A percentile compares a stretch with the other conserved stretches of the same genome.
Evolutionary conservation across 805 yeast species (phyloP).

Genomic region (Metschnikowia chrysomelidarum): DNA sequence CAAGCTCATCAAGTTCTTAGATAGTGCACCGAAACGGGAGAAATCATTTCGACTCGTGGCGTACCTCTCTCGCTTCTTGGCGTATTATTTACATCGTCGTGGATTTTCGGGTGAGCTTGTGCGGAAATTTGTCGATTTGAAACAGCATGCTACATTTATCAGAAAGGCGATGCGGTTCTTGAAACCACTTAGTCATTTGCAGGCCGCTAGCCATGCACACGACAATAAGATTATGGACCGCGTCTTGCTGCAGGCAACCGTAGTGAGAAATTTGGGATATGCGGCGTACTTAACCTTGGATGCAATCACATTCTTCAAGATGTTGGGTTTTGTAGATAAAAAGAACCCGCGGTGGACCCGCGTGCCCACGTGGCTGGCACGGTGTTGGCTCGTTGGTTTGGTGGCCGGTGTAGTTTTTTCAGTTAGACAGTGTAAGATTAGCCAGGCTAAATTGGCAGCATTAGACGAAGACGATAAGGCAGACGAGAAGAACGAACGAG

Average conservation of each 20-base stretch:
- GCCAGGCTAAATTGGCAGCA: constrained; percentile 34
- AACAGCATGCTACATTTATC: constrained; percentile 60
- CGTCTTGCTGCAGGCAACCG: constrained; percentile 49
- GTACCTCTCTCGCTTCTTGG: constrained; percentile 72
- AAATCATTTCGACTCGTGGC: constrained; percentile 77
- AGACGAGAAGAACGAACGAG: constrained; percentile 34
- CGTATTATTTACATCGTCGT: constrained; percentile 56
- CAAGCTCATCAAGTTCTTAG: constrained; percentile 61
- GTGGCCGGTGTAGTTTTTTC: constrained; percentile 61
- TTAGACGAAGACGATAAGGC: constrained; percentile 24
- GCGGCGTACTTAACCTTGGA: constrained; percentile 64
- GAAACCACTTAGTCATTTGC: constrained; percentile 73
- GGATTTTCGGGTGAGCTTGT: constrained; percentile 52
- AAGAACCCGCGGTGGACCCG: constrained; percentile 46
- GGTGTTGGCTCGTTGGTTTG: constrained; percentile 78
- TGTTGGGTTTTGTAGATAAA: constrained; percentile 53
- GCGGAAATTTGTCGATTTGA: constrained; percentile 52
- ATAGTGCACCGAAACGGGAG: constrained; percentile 72
- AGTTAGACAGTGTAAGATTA: constrained; percentile 50
- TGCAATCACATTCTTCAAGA: constrained; percentile 58
- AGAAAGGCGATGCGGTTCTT: constrained; percentile 84
- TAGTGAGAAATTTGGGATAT: constrained; percentile 58
- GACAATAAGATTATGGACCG: constrained; percentile 71
- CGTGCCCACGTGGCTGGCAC: constrained; percentile 56
- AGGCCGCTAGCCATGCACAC: constrained; percentile 62